These are phyloP conservation scores for Triticum monococcum DNA, from an alignment of 176 grass and related monocot species.

Conservation along the genomic window DNA sequence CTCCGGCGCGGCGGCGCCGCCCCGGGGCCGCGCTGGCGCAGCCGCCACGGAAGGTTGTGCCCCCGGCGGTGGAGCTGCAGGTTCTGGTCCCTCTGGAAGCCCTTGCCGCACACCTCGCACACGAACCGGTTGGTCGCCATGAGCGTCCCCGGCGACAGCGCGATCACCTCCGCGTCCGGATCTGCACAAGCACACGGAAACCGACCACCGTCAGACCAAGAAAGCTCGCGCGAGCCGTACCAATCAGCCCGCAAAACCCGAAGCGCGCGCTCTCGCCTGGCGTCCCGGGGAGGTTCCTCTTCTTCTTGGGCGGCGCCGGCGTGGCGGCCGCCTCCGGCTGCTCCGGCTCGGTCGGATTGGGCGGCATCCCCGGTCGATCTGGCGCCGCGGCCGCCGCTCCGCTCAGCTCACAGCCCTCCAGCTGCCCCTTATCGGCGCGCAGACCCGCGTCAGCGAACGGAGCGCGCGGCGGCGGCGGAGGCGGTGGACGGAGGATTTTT, in stretches of 20 bases:
- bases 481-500: slow-evolving; percentile 30
- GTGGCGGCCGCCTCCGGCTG: not conserved
- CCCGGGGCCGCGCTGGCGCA: slow-evolving; percentile 56
- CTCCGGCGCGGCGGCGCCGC: slow-evolving; percentile 46
- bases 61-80: slow-evolving; percentile 69
- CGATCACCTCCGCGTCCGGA: slow-evolving; percentile 90
- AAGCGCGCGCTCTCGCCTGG: slow-evolving; percentile 33
- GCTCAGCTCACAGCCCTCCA: not conserved
- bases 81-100: slow-evolving; percentile 88
- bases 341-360: slow-evolving; percentile 16
- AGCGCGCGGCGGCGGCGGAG: not conserved
- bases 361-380: slow-evolving; percentile 43
- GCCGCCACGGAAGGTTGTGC: slow-evolving; percentile 58
- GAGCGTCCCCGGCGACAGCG: slow-evolving; percentile 68
- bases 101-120: slow-evolving; percentile 79
- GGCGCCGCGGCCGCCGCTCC: not conserved
- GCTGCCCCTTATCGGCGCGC: not conserved
- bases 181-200: slow-evolving; percentile 23
- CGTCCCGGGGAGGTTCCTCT: slow-evolving; percentile 63
- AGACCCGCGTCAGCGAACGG: not conserved
- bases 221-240: not conserved
- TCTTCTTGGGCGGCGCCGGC: slow-evolving; percentile 49
- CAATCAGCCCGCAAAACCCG: not conserved
- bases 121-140: slow-evolving; percentile 71
- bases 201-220: not conserved